Evolutionary conservation across 495 filamentous ascomycete genomes (phyloP), one percentile per base, ranked within the genome.

Genomic region (Penicillium lagena): DNA sequence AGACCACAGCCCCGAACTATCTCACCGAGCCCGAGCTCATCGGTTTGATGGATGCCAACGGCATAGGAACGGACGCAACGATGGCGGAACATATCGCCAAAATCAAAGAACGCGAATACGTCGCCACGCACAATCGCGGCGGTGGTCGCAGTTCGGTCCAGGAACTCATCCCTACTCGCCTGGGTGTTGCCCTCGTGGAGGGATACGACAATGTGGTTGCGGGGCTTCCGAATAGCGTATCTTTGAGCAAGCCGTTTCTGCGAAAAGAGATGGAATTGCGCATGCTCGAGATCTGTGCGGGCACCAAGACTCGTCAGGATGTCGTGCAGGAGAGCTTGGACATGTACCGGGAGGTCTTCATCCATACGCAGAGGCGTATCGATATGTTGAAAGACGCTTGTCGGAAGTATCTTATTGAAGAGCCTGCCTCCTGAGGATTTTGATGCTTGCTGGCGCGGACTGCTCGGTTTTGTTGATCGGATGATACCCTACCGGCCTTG

Each of bases 31-130:
- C 93, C 2, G 93, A 97, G 59, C 72, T 98, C n/a, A 96, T 98
- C 63, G 87, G 84, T 5, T 75, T 98, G 15, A 98, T 98, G 93
- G 94, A 98, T 67, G 91, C 87, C 12, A 97, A 98, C 60, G 93
- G 93, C 9, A 98, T 98, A 54, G 93, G 93, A 12, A 98, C 93
- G 4, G 93, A 98, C 67, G 93, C 93, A 9, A 97, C 93, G 1
- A 98, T 98, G 94, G 91, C 93, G 0, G 93, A 98, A 52, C 93
- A 98, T 60, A 97, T 98, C 56, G 79, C 85, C 35, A 96, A 94
- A 60, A 90, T 98, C 62, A 89, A 96, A 63, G 81, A 90, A 34
- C 72, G 93, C 28, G 70, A 87, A 38, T 98, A 98, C 57, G 89
- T 89, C 17, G 76, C 77, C 35, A 80, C 80, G 2, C 67, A 81